Evolutionary conservation across 2,329 filamentous ascomycete species (phyloP).

Genomic region (Trichoderma gracile): DNA sequence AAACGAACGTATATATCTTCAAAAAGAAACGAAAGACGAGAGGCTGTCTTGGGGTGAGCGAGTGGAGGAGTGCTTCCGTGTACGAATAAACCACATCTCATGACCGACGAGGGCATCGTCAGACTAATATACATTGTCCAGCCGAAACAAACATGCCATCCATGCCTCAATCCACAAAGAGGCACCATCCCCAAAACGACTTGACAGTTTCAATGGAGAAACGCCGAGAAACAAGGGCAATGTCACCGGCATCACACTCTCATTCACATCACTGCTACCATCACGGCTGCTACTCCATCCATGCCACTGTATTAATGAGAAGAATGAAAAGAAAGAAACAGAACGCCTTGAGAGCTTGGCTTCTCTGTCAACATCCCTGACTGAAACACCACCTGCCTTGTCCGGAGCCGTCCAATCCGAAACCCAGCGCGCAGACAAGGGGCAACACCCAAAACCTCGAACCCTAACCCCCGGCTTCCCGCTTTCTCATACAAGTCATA

Average conservation of each 20-base stretch:
- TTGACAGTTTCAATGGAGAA: not conserved
- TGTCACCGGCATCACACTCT: too few species aligned
- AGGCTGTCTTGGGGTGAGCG: not conserved
- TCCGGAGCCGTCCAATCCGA: slow-evolving; percentile 15
- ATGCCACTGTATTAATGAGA: too few species aligned
- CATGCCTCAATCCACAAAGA: too few species aligned
- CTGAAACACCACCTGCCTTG: slow-evolving; percentile 23
- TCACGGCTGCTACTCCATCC: not conserved
- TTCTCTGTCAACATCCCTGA: slow-evolving; percentile 5
- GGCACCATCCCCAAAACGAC: not conserved
- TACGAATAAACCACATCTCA: too few species aligned
- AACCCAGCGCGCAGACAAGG: slow-evolving; percentile 15
- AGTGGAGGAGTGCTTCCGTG: not conserved
- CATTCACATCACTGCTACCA: too few species aligned
- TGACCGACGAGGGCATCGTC: slow-evolving; percentile 5
- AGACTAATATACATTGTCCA: not conserved
- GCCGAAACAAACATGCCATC: too few species aligned
- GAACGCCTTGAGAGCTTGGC: not conserved
- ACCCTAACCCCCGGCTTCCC: not conserved
- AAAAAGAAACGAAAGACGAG: too few species aligned
- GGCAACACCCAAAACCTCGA: not conserved
- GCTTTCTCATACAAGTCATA: too few species aligned
- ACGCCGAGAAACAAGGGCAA: not conserved
- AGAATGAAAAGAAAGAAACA: not conserved
- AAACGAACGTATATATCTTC: too few species aligned